Conservation (phyloP, 176 grass and related monocot species). For the Microstegium vimineum region DNA sequence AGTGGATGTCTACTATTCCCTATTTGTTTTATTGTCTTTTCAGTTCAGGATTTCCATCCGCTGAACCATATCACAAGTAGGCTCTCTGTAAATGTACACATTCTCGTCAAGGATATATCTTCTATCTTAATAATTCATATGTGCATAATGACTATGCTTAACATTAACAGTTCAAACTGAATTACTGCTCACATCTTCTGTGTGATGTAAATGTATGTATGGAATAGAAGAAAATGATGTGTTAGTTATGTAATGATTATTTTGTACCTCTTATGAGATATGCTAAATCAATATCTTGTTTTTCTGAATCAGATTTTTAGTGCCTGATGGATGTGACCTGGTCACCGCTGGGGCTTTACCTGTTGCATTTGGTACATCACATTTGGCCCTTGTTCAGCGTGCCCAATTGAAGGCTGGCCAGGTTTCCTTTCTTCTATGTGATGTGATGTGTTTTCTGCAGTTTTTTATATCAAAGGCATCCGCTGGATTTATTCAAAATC, state of each 20-base stretch:
- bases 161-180: background rate
- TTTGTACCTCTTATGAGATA: background rate
- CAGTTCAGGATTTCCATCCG: background rate
- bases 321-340: slow-evolving; percentile 88
- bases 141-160: background rate
- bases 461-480: background rate
- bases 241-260: background rate
- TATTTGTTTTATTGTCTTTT: background rate
- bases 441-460: background rate
- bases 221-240: background rate
- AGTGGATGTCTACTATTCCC: background rate
- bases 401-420: slow-evolving; percentile 83
- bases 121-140: background rate
- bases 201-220: background rate
- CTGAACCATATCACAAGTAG: background rate
- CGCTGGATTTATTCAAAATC: background rate
- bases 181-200: background rate
- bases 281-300: slow-evolving; percentile 1
- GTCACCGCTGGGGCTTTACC: slow-evolving; percentile 80
- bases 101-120: background rate
- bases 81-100: background rate
- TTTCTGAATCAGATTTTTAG: slow-evolving; percentile 48
- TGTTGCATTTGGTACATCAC: slow-evolving; percentile 90
- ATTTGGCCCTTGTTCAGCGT: slow-evolving; percentile 81
- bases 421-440: slow-evolving; percentile 29